A percentile compares a stretch with the other conserved stretches of the same genome.
Evolutionary conservation across 176 grass and related monocot species (phyloP).

Genomic region (Tillandsia fasciculata): DNA sequence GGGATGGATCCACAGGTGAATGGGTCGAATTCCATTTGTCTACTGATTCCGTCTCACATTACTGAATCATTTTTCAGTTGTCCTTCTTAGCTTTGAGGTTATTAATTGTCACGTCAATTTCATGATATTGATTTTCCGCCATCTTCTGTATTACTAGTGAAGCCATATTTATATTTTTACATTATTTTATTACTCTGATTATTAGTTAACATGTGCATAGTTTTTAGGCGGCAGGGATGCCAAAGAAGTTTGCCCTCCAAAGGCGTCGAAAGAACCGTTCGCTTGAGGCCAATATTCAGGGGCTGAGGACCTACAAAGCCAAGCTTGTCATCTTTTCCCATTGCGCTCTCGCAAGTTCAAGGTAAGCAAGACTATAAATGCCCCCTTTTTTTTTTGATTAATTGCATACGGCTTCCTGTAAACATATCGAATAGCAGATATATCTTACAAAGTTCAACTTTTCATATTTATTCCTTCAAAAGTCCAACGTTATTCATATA

Average conservation of each 20-base stretch:
- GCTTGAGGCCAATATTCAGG: constrained; percentile 11
- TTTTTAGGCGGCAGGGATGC: constrained; percentile 52
- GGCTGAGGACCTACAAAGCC: constrained; percentile 16
- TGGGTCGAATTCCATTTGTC: constrained; percentile 39
- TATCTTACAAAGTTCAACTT: too few species aligned
- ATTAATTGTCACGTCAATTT: too few species aligned
- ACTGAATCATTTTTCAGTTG: not conserved
- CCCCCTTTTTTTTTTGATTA: too few species aligned
- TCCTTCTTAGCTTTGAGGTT: too few species aligned
- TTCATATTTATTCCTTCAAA: too few species aligned
- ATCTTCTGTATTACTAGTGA: too few species aligned
- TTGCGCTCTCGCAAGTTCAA: constrained; percentile 59
- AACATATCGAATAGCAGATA: too few species aligned
- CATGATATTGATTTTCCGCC: too few species aligned
- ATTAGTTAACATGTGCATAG: not conserved
- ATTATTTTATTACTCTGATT: too few species aligned
- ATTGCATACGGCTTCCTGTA: too few species aligned
- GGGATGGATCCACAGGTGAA: constrained; percentile 69
- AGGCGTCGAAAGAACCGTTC: constrained; percentile 23
- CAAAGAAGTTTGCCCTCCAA: constrained; percentile 72
- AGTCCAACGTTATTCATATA: too few species aligned
- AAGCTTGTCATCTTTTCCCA: constrained; percentile 91
- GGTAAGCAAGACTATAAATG: constrained; percentile 15
- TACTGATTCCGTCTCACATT: constrained; percentile 77
- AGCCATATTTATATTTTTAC: too few species aligned